Base-by-base conservation (phyloP, 2,329 filamentous ascomycete genomes). In the Penicillium sp. region DNA sequence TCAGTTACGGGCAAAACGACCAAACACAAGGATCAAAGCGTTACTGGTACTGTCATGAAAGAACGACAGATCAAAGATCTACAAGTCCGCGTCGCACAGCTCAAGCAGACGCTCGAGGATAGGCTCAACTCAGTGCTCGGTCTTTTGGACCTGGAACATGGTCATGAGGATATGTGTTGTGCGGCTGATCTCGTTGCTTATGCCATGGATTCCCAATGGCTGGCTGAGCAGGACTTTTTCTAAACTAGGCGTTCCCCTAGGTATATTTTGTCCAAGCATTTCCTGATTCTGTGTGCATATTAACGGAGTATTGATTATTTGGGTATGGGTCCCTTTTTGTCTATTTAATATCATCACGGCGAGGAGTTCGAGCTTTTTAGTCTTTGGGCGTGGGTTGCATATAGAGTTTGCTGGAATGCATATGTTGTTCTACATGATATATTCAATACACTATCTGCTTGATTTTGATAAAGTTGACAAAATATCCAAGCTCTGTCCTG, bases 141-240 rank as follows among this genome's bases (percentile, higher is more conserved):
- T 19, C 68, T 78, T 27, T 59, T 78, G 27, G 69, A 76, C 59
- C 56, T 77, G 6, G 70, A 76, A 46, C 56, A 72, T 27, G 73
- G 75, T 6, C 69, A 74, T 52, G 71, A 76, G 44, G 73, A 75
- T 31, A 74, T 78, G 70, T 76, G 71, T 46, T 77, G 75, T 65
- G 74, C 76, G 1, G 75, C 75, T 11, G 76, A 78, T 62, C 56
- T 78, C 39, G 74, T 78, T 7, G 75, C 76, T 11, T 77, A 76
- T 57, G 76, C 75, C 9, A 76, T 78, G 65, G 75, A 77, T 49
- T 73, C 72, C 22, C 66, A 73, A 42, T 78, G 76, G 76, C 55
- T 78, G 52, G 65, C 61, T 3, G 74, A 76, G 57, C 59, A 68
- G 19, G 74, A 78, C 52, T 78, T 78, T 57, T 52, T 52, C 26